phyloP scores from a whole-genome alignment of 2,329 filamentous ascomycete genomes.

The Knoxdaviesia capensis region DNA sequence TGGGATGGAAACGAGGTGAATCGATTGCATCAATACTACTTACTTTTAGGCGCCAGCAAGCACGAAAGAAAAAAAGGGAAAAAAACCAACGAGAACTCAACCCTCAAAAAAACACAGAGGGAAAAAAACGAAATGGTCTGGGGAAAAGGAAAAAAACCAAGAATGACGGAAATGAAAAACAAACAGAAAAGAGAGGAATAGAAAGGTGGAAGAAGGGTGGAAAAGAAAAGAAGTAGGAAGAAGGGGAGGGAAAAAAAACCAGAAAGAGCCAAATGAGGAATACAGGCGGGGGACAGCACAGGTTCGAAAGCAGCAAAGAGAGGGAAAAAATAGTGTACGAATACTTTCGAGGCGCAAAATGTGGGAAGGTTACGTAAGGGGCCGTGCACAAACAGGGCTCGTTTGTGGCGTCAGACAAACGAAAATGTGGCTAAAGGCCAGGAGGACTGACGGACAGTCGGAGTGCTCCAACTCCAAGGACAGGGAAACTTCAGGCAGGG shows the following conservation, averaged over 20 bases:
- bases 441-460: no score
- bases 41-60: constrained; percentile 33
- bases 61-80: constrained; percentile 10
- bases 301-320: not conserved
- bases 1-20: constrained; percentile 4
- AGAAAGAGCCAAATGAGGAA: not conserved
- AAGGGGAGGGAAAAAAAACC: constrained; percentile 8
- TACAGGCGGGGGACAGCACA: not conserved
- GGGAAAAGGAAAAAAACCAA: constrained; percentile 24
- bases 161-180: constrained; percentile 13
- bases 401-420: no score
- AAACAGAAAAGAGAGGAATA: constrained; percentile 9
- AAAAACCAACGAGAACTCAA: constrained; percentile 5
- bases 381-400: no score
- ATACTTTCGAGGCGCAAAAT: no score
- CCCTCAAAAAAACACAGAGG: constrained; percentile 10
- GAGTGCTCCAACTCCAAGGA: no score
- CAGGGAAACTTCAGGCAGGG: no score
- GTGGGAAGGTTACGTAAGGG: no score
- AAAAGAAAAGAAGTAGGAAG: constrained; percentile 8
- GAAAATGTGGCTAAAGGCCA: no score
- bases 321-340: not conserved
- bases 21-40: constrained; percentile 13
- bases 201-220: constrained; percentile 14
- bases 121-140: constrained; percentile 9